A percentile compares a stretch with the other conserved stretches of the same genome.
Conservation (phyloP, 225 moss, liverwort and hornwort genomes). For the Rhytidiadelphus loreus region DNA sequence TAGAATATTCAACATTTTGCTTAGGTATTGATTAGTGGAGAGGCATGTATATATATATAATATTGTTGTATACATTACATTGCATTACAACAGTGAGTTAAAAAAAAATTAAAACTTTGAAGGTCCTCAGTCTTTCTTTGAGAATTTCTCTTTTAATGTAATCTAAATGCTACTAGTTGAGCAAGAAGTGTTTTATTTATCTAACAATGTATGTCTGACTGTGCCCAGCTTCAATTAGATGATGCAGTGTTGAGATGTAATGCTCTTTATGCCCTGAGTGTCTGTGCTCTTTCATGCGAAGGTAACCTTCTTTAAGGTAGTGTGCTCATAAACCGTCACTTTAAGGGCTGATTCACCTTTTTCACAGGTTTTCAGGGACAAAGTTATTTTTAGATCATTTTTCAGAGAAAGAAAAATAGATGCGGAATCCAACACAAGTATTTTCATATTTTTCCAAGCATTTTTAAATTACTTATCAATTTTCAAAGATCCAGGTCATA, state of each 20-base stretch:
- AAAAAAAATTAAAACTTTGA: too few relatives aligned
- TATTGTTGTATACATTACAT: not conserved
- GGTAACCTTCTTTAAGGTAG: conserved; percentile 15
- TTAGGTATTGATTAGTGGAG: not conserved
- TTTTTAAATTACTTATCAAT: too few relatives aligned
- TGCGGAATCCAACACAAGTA: too few relatives aligned
- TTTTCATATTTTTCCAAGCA: too few relatives aligned
- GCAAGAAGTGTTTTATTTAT: not conserved
- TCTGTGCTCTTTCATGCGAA: conserved; percentile 24
- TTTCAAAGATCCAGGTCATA: too few relatives aligned
- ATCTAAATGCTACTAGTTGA: not conserved
- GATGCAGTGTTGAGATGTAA: conserved; percentile 50
- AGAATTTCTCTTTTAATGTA: not conserved
- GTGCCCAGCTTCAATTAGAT: conserved; percentile 22
- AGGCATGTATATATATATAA: too few relatives aligned
- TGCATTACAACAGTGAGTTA: not conserved
- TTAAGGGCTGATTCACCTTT: too few relatives aligned
- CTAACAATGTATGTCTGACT: not conserved
- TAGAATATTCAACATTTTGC: not conserved
- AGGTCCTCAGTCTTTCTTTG: not conserved
- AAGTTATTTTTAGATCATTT: too few relatives aligned
- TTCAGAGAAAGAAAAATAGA: too few relatives aligned
- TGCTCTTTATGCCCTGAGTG: conserved; percentile 57
- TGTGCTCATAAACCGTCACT: too few relatives aligned
- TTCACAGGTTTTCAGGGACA: too few relatives aligned